These are phyloP conservation scores for Solanum commersonii DNA, from an alignment of 257 asterid genomes.

Conservation along the genomic window DNA sequence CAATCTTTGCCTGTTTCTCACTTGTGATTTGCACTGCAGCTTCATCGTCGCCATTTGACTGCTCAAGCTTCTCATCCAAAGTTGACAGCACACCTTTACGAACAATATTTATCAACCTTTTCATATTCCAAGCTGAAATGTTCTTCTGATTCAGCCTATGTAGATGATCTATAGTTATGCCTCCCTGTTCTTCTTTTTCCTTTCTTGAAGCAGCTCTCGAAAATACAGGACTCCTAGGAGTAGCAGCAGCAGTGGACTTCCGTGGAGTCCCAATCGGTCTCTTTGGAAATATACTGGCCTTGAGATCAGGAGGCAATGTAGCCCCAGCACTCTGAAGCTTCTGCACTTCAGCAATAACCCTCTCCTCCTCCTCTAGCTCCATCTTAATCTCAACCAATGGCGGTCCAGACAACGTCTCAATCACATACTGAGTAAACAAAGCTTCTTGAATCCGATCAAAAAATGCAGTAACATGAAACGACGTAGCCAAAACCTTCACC, in stretches of 20 bases:
- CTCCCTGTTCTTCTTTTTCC: constrained; percentile 36
- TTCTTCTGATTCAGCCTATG: constrained; percentile 77
- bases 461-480: constrained; percentile 74
- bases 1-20: constrained; percentile 66
- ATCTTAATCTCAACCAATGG: constrained; percentile 55
- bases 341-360: constrained; percentile 55
- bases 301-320: constrained; percentile 56
- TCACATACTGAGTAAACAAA: constrained; percentile 70
- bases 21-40: constrained; percentile 50
- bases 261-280: constrained; percentile 43
- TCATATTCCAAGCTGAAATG: constrained; percentile 93
- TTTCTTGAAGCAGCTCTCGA: constrained; percentile 36
- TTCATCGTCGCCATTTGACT: constrained; percentile 50
- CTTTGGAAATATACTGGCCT: constrained; percentile 43
- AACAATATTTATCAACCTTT: constrained; percentile 63
- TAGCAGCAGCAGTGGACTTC: constrained; percentile 31
- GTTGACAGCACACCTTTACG: constrained; percentile 64
- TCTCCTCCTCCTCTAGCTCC: constrained; percentile 73
- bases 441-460: constrained; percentile 81
- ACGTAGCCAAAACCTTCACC: constrained; percentile 75
- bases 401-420: constrained; percentile 61
- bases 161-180: constrained; percentile 57
- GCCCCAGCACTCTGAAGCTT: constrained; percentile 78
- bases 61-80: constrained; percentile 59
- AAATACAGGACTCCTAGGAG: constrained; percentile 36